phyloP scores from a whole-genome alignment of 164 flowering plant species.

The Vitis cinerea region DNA sequence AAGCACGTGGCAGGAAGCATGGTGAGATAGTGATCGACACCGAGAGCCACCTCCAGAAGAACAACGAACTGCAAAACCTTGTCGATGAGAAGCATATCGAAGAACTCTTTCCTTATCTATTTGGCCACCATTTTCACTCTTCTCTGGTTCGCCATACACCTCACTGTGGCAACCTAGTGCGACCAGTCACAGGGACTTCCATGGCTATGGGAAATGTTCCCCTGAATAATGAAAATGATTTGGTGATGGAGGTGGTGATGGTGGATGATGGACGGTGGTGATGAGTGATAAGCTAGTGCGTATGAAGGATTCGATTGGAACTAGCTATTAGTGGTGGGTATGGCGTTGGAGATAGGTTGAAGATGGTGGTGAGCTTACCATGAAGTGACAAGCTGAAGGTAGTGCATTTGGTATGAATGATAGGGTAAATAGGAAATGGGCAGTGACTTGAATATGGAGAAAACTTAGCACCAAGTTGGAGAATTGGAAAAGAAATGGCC shows the following conservation, averaged over 20 bases:
- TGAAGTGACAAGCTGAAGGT: no score
- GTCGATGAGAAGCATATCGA: conserved; percentile 84
- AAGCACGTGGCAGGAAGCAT: no score
- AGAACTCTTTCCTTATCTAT: conserved; percentile 83
- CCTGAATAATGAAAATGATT: conserved; percentile 5
- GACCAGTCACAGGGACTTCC: background rate
- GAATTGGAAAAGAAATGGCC: no score
- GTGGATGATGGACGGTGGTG: background rate
- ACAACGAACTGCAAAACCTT: conserved; percentile 75
- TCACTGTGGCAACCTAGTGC: conserved; percentile 11
- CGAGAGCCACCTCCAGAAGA: conserved; percentile 82
- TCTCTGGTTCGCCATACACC: conserved; percentile 88
- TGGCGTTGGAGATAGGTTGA: no score
- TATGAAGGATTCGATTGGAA: no score
- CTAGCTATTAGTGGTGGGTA: no score
- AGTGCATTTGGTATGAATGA: no score
- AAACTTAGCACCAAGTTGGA: no score
- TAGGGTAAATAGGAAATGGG: no score
- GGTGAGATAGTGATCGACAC: conserved; percentile 84
- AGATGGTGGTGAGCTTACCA: no score
- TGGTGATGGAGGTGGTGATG: conserved; percentile 11
- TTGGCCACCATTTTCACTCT: conserved; percentile 95
- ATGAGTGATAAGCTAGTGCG: background rate
- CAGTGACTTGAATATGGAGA: no score
- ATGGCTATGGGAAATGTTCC: background rate